Conservation (phyloP, 2,329 filamentous ascomycete species). For the Phialophora tarda region DNA sequence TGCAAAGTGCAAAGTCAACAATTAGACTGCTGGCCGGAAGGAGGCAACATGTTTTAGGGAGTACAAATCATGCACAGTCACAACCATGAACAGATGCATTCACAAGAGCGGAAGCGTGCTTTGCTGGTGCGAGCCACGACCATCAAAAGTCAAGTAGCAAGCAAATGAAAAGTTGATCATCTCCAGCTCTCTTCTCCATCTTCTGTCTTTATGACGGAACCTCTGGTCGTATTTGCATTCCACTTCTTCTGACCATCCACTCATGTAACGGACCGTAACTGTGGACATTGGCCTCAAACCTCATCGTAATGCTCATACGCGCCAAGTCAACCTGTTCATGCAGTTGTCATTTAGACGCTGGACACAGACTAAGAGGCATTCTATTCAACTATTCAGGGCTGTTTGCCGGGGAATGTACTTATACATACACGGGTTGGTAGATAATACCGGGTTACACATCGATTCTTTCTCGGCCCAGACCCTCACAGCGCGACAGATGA, state of each 20-base stretch:
- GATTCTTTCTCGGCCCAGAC: background rate
- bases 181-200: slow-evolving; percentile 4
- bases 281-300: background rate
- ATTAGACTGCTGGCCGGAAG: slow-evolving; percentile 7
- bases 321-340: background rate
- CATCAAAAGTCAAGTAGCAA: slow-evolving; percentile 24
- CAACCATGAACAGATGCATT: slow-evolving; percentile 14
- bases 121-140: slow-evolving; percentile 20
- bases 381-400: background rate
- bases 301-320: background rate
- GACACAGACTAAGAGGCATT: background rate
- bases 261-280: background rate
- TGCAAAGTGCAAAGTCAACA: slow-evolving; percentile 1
- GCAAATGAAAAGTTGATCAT: slow-evolving; percentile 35
- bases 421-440: background rate
- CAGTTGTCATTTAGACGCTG: background rate
- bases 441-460: background rate
- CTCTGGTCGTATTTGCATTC: background rate
- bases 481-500: background rate
- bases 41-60: slow-evolving; percentile 14
- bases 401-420: background rate
- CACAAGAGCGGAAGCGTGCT: slow-evolving; percentile 19
- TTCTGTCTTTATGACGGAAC: background rate
- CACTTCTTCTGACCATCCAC: background rate
- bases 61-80: slow-evolving; percentile 12